These are phyloP conservation scores for Ogataea pilisensis DNA, from an alignment of 805 yeast species.

Conservation along the genomic window DNA sequence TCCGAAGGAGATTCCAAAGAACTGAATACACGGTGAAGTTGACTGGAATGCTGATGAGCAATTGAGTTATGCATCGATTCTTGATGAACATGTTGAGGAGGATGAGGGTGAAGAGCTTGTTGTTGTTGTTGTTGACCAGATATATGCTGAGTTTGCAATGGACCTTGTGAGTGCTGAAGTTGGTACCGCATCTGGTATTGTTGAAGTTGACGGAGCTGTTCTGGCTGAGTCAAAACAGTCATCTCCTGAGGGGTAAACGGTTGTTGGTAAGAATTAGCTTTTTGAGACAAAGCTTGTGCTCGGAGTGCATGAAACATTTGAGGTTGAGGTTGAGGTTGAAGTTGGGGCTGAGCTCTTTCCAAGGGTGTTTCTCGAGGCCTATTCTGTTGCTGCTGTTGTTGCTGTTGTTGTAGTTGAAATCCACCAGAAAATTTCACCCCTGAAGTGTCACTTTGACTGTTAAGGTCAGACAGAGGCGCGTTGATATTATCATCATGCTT, in stretches of 20 bases:
- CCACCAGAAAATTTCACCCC: slow-evolving; percentile 11
- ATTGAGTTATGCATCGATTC: too few species aligned
- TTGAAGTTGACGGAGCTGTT: too few species aligned
- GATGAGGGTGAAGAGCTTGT: not conserved
- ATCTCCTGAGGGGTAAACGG: too few species aligned
- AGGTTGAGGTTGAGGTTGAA: too few species aligned
- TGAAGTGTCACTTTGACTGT: slow-evolving; percentile 10
- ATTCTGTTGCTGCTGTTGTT: slow-evolving; percentile 4
- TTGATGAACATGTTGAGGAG: not conserved
- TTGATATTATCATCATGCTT: slow-evolving; percentile 51
- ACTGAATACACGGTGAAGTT: not conserved
- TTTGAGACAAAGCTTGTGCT: too few species aligned
- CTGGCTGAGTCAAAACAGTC: too few species aligned
- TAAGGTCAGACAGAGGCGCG: slow-evolving; percentile 25
- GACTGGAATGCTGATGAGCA: too few species aligned
- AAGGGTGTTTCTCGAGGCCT: not conserved
- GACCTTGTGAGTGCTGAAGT: not conserved
- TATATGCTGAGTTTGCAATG: too few species aligned
- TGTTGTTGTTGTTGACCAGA: not conserved
- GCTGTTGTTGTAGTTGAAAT: not conserved
- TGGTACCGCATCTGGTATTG: too few species aligned
- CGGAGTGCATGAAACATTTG: too few species aligned
- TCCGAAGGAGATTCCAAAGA: not conserved
- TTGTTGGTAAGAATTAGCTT: too few species aligned
- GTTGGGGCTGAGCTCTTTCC: not conserved